These are phyloP conservation scores for Mediolabrus comicus DNA, from an alignment of 108 stramenopile species.

Conservation along the genomic window DNA sequence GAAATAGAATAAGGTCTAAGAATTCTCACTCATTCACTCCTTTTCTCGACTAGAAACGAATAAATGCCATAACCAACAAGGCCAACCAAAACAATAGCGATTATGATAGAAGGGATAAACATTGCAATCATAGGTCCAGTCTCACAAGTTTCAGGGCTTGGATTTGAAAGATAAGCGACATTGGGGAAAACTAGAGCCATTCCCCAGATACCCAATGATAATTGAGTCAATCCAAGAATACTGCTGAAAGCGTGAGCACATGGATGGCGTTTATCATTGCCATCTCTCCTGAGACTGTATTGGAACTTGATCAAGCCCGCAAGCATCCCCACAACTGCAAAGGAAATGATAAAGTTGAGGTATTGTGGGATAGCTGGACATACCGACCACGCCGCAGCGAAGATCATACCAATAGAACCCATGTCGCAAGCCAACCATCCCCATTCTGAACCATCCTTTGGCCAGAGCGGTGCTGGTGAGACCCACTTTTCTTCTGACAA, in stretches of 20 bases:
- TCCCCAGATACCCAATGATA: not conserved
- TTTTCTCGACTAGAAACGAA: not conserved
- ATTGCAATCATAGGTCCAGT: not conserved
- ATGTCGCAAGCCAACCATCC: not conserved
- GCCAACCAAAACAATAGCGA: not conserved
- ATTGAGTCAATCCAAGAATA: not conserved
- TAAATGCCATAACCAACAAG: not conserved
- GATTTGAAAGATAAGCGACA: not conserved
- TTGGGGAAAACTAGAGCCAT: not conserved
- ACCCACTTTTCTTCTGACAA: not conserved
- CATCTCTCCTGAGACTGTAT: not conserved
- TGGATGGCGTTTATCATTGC: not conserved
- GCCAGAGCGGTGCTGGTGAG: not conserved
- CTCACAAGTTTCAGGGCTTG: not conserved
- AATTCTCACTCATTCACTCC: not conserved
- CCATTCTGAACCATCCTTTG: not conserved
- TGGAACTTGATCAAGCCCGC: not conserved
- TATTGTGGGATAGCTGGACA: not conserved
- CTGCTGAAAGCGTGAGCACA: not conserved
- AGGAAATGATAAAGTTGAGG: not conserved
- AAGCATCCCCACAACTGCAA: not conserved
- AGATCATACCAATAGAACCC: not conserved
- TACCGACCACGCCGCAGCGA: not conserved
- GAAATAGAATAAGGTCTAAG: too few relatives aligned
- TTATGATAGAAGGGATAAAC: not conserved